Conservation (phyloP, 345 rosid genomes). For the Sonneratia caseolaris region DNA sequence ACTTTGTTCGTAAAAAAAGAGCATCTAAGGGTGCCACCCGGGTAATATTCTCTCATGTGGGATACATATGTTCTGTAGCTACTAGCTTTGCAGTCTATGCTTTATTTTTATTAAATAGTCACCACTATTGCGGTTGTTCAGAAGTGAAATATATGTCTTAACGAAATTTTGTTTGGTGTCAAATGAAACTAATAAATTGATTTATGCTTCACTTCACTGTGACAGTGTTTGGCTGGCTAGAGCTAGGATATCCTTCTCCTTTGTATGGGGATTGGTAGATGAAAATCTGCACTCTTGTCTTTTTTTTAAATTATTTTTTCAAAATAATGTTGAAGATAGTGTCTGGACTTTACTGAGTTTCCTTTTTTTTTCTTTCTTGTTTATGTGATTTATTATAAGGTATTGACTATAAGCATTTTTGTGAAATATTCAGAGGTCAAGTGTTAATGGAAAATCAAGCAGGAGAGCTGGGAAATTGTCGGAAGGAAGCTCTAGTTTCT, state of each 20-base stretch:
- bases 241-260: background rate
- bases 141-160: background rate
- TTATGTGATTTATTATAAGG: background rate
- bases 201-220: background rate
- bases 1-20: slow-evolving; percentile 59
- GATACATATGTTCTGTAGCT: background rate
- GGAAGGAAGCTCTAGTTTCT: slow-evolving; percentile 32
- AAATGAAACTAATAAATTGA: background rate
- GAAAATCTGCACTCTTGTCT: background rate
- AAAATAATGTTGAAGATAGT: background rate
- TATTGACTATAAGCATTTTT: background rate
- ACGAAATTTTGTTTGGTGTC: background rate
- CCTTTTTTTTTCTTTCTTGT: background rate
- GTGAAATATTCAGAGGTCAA: slow-evolving; percentile 31
- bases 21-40: slow-evolving; percentile 40
- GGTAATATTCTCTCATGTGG: slow-evolving; percentile 18
- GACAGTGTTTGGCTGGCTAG: background rate
- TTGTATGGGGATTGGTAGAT: background rate
- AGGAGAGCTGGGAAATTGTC: slow-evolving; percentile 36
- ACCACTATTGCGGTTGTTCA: background rate
- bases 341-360: background rate
- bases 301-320: background rate
- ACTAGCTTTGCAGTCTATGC: background rate
- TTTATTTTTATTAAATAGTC: background rate
- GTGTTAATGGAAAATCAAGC: slow-evolving; percentile 33